Conservation (phyloP, 768 basidiomycete genomes). For the Panaeolus cyanescens region DNA sequence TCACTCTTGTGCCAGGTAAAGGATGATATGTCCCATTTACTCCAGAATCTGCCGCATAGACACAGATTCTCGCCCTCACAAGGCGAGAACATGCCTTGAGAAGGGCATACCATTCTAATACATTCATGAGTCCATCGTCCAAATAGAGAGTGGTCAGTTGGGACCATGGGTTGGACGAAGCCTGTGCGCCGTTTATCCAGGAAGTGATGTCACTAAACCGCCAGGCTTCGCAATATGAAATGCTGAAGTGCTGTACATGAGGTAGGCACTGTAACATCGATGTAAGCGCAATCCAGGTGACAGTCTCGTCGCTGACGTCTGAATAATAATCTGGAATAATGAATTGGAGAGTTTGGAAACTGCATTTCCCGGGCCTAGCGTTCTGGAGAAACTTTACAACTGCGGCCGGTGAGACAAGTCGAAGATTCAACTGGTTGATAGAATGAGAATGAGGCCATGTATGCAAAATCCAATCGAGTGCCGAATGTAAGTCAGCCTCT, state of each 20-base stretch:
- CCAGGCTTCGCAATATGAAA: not conserved
- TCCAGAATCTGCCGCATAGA: not conserved
- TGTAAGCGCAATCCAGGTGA: not conserved
- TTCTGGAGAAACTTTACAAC: not conserved
- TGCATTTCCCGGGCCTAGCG: not conserved
- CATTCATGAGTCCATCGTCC: not conserved
- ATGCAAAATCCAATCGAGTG: not conserved
- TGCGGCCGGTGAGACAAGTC: not conserved
- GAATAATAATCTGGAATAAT: no score
- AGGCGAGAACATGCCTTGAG: not conserved
- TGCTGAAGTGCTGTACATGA: not conserved
- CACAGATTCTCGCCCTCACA: not conserved
- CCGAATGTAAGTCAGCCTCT: not conserved
- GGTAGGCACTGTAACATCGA: not conserved
- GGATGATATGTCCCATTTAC: not conserved
- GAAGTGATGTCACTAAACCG: not conserved
- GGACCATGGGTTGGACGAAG: not conserved
- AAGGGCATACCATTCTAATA: not conserved
- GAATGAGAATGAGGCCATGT: not conserved
- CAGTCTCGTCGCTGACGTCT: not conserved
- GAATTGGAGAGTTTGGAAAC: no score
- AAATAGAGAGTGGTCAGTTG: not conserved
- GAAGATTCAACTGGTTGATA: not conserved
- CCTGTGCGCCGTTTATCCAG: not conserved
- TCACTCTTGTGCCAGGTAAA: not conserved